Base-by-base conservation (phyloP, 2,329 filamentous ascomycete species). In the Aspergillus neotritici region DNA sequence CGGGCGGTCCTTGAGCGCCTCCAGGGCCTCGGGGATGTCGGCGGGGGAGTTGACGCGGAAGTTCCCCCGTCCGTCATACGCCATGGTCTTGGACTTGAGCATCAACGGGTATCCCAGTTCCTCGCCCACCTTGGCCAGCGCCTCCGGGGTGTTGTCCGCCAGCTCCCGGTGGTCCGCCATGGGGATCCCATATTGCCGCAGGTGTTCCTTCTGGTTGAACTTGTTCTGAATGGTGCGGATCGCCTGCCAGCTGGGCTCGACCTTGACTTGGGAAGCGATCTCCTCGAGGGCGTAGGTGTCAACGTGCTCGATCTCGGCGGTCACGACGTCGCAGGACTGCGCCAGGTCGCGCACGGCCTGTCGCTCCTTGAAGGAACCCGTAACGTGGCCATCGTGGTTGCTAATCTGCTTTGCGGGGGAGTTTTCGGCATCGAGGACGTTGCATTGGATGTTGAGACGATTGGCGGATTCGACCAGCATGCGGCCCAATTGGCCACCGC, bases 221-320 rank as follows among this genome's bases (percentile, higher is more conserved):
- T 97, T 97, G 72, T 97, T 88, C 72, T 96, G 91, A 58, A 97
- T 94, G 13, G 84, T 82, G 25, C 87, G 80, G 41, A 97, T 77
- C 2, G 90, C 94, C 68, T 81, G 80, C 85, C 87, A 94, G 47
- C 83, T 87, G 1, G 90, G 89, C 60, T 95, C 82, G 2, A 87
- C 76, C 32, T 81, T 73, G 33, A 85, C 77, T 51, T 79, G 69
- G 4, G 84, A 80, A 29, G 83, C 63, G 44, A 96, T 81, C 61
- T 94, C 86, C 67, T 95, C 87, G 4, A 96, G 77, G 16, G 93
- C 84, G 41, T 87, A 75, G n/a, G 88, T 93, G 65, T 96, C 82
- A 46, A 96, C 85, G 68, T 96, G 91, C 73, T 97, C 91, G 51
- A 95, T 96, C 68, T 97, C 91, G 11, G 94, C 87, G 0, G 89